phyloP scores from a whole-genome alignment of 2,329 filamentous ascomycete species.

The Triangularia setosa region DNA sequence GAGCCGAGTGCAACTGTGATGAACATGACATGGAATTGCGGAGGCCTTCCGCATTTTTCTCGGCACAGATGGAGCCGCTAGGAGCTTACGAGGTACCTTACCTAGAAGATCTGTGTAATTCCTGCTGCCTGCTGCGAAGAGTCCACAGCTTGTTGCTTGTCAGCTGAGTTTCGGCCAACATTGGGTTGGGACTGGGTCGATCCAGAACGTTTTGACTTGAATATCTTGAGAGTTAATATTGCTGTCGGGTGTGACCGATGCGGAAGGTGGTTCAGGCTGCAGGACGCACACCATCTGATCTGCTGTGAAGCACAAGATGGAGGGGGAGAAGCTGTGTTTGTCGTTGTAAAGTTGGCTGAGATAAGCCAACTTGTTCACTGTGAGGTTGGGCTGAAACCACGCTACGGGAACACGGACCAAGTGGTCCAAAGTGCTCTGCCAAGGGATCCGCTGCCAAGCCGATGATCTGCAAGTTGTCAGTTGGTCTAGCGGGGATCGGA shows the following conservation, averaged over 20 bases:
- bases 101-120: background rate
- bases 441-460: conserved; percentile 1
- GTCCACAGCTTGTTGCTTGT: background rate
- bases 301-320: background rate
- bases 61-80: too few species aligned
- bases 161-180: conserved; percentile 6
- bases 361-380: background rate
- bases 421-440: background rate
- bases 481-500: background rate
- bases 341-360: background rate
- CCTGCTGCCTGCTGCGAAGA: conserved; percentile 5
- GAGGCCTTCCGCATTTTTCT: conserved; percentile 8
- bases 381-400: conserved; percentile 9
- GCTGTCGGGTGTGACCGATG: background rate
- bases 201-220: background rate
- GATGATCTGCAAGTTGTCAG: background rate
- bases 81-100: background rate
- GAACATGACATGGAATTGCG: conserved; percentile 1
- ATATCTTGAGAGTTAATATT: background rate
- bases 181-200: too few species aligned
- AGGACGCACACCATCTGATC: background rate
- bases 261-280: background rate
- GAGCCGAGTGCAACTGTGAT: conserved; percentile 17
- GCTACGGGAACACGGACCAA: background rate
- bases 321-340: background rate